A percentile compares a stretch with the other conserved stretches of the same genome.
Evolutionary conservation across 495 filamentous ascomycete species (phyloP).

Genomic region (Neurospora sp.): DNA sequence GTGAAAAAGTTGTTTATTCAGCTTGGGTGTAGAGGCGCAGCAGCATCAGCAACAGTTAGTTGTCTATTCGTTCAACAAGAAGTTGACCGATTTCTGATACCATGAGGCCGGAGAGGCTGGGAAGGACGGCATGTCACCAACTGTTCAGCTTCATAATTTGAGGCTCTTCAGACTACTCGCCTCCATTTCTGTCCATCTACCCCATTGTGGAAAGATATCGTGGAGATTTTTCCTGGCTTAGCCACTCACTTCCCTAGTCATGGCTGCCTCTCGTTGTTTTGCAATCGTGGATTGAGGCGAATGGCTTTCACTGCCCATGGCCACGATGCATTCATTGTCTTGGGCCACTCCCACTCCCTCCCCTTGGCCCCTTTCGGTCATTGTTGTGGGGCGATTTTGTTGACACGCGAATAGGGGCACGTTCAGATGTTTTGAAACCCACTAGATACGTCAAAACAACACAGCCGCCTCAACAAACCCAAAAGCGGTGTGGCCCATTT

Average conservation of each 20-base stretch:
- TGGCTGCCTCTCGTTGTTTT: background rate
- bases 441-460: background rate
- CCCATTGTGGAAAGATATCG: background rate
- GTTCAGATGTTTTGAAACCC: background rate
- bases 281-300: background rate
- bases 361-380: background rate
- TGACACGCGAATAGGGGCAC: background rate
- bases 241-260: background rate
- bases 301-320: background rate
- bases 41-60: background rate
- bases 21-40: background rate
- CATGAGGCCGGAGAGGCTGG: background rate
- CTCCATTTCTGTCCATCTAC: background rate
- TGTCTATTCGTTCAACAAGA: background rate
- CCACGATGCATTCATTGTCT: background rate
- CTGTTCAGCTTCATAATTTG: background rate
- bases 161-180: background rate
- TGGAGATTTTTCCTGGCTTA: background rate
- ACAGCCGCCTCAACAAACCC: background rate
- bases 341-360: background rate
- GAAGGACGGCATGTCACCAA: background rate
- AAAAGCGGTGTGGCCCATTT: background rate
- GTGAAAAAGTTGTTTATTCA: background rate
- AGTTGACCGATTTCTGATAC: background rate
- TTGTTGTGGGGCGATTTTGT: background rate